Conservation (phyloP, 768 basidiomycete genomes). For the Mycena sanguinolenta region DNA sequence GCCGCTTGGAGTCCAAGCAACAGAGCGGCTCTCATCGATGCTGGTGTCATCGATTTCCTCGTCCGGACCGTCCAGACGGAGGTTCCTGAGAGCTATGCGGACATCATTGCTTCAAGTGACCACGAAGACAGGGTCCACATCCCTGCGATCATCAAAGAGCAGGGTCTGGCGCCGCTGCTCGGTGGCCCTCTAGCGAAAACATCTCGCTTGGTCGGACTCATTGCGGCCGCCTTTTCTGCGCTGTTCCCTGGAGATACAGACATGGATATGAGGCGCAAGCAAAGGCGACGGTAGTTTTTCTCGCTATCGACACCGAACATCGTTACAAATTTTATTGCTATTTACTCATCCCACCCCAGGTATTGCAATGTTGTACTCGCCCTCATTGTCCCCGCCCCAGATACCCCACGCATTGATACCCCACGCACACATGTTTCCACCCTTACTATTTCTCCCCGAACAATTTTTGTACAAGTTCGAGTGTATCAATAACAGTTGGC, state of each 20-base stretch:
- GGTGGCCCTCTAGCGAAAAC: slow-evolving; percentile 28
- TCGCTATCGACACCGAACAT: too few relatives aligned
- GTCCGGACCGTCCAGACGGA: slow-evolving; percentile 26
- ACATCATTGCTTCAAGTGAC: slow-evolving; percentile 5
- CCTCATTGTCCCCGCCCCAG: too few relatives aligned
- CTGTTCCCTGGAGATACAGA: slow-evolving; percentile 14
- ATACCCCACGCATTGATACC: too few relatives aligned
- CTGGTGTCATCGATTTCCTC: slow-evolving; percentile 29
- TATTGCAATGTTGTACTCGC: too few relatives aligned
- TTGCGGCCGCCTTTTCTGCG: slow-evolving; percentile 28
- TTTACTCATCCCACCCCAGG: too few relatives aligned
- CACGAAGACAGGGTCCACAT: neutral
- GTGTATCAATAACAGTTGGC: too few relatives aligned
- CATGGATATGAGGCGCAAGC: too few relatives aligned
- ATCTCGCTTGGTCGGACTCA: slow-evolving; percentile 28
- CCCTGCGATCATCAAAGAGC: neutral
- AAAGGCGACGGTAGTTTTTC: too few relatives aligned
- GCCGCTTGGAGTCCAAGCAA: slow-evolving; percentile 31
- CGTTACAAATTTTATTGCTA: too few relatives aligned
- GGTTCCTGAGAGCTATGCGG: slow-evolving; percentile 30
- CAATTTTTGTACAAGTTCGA: too few relatives aligned
- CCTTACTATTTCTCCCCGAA: too few relatives aligned
- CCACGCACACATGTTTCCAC: too few relatives aligned
- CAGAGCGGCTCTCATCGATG: slow-evolving; percentile 30
- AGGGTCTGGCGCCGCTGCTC: slow-evolving; percentile 24